Conservation (phyloP, 2,329 filamentous ascomycete species). For the Clarireedia paspali region DNA sequence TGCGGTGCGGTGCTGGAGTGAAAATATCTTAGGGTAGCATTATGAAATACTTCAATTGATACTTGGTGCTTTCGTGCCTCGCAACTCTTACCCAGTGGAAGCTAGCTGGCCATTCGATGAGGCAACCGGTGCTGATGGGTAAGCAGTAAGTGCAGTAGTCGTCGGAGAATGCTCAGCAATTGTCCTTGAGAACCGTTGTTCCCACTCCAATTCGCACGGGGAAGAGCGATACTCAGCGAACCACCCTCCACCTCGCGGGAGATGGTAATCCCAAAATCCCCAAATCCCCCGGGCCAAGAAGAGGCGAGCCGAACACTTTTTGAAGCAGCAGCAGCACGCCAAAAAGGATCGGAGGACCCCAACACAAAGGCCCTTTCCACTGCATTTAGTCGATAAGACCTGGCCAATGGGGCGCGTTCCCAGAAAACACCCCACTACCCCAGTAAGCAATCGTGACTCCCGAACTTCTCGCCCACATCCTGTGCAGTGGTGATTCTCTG, state of each 20-base stretch:
- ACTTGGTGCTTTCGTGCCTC: background rate
- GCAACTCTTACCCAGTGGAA: no score
- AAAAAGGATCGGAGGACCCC: constrained; percentile 3
- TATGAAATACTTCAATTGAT: background rate
- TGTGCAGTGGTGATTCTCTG: background rate
- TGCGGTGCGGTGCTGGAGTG: background rate
- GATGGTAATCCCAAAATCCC: background rate
- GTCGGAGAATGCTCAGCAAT: background rate
- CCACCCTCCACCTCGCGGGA: background rate
- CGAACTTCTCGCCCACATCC: background rate
- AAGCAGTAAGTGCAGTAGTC: background rate
- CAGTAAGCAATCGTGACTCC: background rate
- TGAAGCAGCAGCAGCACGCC: background rate
- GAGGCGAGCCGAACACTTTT: no score
- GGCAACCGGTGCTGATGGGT: background rate
- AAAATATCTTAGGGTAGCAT: no score
- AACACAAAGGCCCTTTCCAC: constrained; percentile 3
- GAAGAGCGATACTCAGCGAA: constrained; percentile 4
- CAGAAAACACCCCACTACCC: constrained; percentile 1
- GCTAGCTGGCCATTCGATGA: background rate
- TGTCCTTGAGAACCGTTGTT: constrained; percentile 1
- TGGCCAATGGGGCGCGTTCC: constrained; percentile 5
- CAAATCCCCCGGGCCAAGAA: background rate
- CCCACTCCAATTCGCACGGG: constrained; percentile 3
- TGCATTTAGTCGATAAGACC: constrained; percentile 3